Conservation (phyloP, 2,329 filamentous ascomycete genomes). For the Rhytidhysteron rufulum region DNA sequence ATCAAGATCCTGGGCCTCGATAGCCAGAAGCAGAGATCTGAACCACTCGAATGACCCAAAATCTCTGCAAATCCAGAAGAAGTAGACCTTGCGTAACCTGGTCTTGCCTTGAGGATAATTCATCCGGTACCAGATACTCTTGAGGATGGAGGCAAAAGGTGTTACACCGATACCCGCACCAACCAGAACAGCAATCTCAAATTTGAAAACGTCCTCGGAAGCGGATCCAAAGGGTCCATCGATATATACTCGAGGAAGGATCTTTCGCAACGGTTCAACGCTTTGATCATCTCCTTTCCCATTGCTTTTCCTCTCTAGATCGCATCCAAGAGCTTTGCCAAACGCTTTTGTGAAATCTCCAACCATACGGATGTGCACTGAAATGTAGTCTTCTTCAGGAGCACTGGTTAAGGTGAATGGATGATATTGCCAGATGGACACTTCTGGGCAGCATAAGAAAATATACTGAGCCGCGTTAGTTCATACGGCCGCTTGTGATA, state of each 20-base stretch:
- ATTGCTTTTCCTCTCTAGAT: constrained; percentile 57
- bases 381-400: constrained; percentile 86
- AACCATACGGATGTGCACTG: constrained; percentile 77
- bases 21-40: constrained; percentile 74
- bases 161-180: constrained; percentile 52
- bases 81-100: constrained; percentile 79
- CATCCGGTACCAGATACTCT: constrained; percentile 92
- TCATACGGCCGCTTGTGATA: background rate
- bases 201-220: constrained; percentile 81
- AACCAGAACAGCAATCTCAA: constrained; percentile 49
- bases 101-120: constrained; percentile 81
- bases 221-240: constrained; percentile 83
- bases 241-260: constrained; percentile 76
- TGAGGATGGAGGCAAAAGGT: constrained; percentile 55
- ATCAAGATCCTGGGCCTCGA: constrained; percentile 80
- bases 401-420: constrained; percentile 84
- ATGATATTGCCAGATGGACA: constrained; percentile 85
- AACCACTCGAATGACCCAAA: constrained; percentile 91
- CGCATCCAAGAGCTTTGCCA: constrained; percentile 69
- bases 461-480: constrained; percentile 58
- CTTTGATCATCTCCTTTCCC: constrained; percentile 48
- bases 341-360: constrained; percentile 75
- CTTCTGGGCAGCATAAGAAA: constrained; percentile 80
- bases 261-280: constrained; percentile 67
- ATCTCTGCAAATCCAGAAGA: constrained; percentile 89